Base-by-base conservation (phyloP, 2,329 filamentous ascomycete species). In the Arthrobotrys megalospora region DNA sequence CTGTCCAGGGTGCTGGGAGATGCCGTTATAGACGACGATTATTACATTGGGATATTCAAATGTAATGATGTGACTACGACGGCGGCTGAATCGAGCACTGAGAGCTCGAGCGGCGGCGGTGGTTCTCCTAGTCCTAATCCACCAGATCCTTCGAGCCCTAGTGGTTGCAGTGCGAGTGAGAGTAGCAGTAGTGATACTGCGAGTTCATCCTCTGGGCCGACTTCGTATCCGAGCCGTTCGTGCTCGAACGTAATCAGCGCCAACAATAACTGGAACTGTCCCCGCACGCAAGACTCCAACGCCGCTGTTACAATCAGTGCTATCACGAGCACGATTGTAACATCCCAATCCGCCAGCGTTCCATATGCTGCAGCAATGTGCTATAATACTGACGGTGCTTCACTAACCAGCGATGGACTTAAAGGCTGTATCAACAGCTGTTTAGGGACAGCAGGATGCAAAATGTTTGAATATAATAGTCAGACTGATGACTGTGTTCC, bases 41-140 rank as follows among this genome's bases (percentile, higher is more conserved):
- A 24, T 24, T 36, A 53, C 12, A 32, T 66, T n/a, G 47, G 63
- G n/a, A 52, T 66, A 8, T 41, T 66, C 16, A 66, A 50, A n/a
- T 66, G 63, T 32, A 45, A 66, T 6, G 38, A 63, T 63, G 1
- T 63, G 7, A 47, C 19, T 0, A 6, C 38, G 24, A 47, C 24
- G 1, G 3, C 21, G 47, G 32, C 24, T 2, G 21, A n/a, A 5
- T 11, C 41, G 3, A 24, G 12, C 1, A 34, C 60, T 19, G 28
- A 12, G 14, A 48, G 60, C 7, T 52, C 21, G 3, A 52, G 1
- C 24, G 12, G 24, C 5, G 24, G 24, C 24, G 5, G 24, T 28
- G 5, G 24, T 28, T 28, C 5, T 28, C 24, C 24, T 28, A 28
- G 24, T 28, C 24, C 24, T 28, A 5, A 5, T 5, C 24, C 24